A percentile compares a stretch with the other conserved stretches of the same genome.
Evolutionary conservation across 2,329 filamentous ascomycete species (phyloP).

Genomic region (Fusarium sp.): DNA sequence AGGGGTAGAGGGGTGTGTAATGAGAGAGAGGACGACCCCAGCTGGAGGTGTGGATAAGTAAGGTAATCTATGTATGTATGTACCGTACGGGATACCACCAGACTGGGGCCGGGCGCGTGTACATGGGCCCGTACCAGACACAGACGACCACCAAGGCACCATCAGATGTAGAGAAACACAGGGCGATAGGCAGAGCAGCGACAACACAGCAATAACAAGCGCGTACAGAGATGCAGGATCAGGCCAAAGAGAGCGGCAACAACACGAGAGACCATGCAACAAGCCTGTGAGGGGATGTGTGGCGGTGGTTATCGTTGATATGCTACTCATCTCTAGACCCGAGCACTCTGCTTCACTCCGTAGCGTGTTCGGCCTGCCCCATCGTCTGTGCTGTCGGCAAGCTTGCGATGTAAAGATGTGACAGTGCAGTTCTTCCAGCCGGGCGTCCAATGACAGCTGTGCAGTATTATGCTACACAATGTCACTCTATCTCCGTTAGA

Average conservation of each 20-base stretch:
- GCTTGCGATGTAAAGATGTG: conserved; percentile 33
- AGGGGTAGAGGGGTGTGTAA: conserved; percentile 35
- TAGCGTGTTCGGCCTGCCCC: conserved; percentile 8
- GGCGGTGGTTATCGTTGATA: background rate
- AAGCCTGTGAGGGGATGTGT: conserved; percentile 28
- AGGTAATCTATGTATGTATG: background rate
- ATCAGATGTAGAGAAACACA: conserved; percentile 22
- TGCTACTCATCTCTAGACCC: background rate
- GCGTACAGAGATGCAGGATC: conserved; percentile 27
- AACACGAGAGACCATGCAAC: conserved; percentile 25
- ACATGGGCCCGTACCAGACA: conserved; percentile 30
- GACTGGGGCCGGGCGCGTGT: conserved; percentile 39
- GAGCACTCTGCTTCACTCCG: background rate
- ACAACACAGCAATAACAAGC: conserved; percentile 25
- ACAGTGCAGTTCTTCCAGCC: conserved; percentile 24
- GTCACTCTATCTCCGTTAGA: conserved; percentile 33
- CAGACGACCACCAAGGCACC: conserved; percentile 15
- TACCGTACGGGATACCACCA: conserved; percentile 33
- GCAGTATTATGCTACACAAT: conserved; percentile 36
- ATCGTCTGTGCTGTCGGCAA: conserved; percentile 19
- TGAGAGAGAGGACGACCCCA: conserved; percentile 16
- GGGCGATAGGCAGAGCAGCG: conserved; percentile 1
- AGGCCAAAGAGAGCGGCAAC: conserved; percentile 28
- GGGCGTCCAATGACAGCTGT: conserved; percentile 23
- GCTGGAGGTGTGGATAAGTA: conserved; percentile 29